Percentiles rank a stretch among this genome's conserved stretches.
Evolutionary conservation across 1,284 basidiomycete genomes (phyloP).

Genomic region (Leccinum solheimii): DNA sequence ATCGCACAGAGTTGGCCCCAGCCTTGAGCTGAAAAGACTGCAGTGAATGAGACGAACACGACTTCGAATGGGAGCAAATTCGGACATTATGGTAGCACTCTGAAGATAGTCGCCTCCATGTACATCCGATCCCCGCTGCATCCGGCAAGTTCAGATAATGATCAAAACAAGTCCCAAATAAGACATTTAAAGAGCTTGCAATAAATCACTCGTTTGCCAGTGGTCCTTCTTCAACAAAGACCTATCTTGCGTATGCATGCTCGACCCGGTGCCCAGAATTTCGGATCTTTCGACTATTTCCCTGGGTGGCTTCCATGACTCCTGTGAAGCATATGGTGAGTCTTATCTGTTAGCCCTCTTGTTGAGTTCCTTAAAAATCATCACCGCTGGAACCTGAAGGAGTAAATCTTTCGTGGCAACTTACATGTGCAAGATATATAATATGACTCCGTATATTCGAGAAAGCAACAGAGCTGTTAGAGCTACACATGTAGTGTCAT

Average conservation of each 20-base stretch:
- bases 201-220: constrained; percentile 43
- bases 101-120: constrained; percentile 53
- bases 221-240: neutral
- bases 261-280: neutral
- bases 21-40: constrained; percentile 54
- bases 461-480: neutral
- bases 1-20: constrained; percentile 53
- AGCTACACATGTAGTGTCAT: neutral
- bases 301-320: neutral
- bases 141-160: constrained; percentile 11
- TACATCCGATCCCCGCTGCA: constrained; percentile 33
- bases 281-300: neutral
- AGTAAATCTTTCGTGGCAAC: neutral
- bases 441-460: neutral
- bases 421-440: neutral
- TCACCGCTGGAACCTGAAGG: neutral
- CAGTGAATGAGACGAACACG: constrained; percentile 61
- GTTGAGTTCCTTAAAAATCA: neutral
- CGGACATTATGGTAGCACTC: constrained; percentile 50
- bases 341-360: neutral
- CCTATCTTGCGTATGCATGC: neutral
- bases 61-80: constrained; percentile 60
- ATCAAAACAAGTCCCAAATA: neutral
- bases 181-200: constrained; percentile 26
- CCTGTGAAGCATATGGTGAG: neutral